Percentiles rank a stretch among this genome's conserved stretches.
phyloP scores from a whole-genome alignment of 1,284 basidiomycete species.

The Pascua guehoae region DNA sequence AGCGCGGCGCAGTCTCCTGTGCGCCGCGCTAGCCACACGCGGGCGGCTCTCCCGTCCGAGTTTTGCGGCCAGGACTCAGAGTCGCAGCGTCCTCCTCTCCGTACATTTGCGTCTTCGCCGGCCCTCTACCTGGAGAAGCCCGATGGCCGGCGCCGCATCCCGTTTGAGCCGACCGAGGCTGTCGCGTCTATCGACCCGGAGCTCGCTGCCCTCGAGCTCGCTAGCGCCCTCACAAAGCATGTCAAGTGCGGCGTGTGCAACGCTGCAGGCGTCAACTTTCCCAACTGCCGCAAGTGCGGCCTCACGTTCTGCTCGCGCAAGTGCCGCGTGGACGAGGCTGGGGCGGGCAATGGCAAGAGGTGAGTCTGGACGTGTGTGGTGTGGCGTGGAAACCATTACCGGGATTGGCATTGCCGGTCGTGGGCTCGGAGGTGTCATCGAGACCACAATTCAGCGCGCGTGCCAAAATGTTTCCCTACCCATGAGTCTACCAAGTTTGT shows the following conservation, averaged over 20 bases:
- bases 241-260: slow-evolving; percentile 38
- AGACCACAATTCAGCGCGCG: too few relatives aligned
- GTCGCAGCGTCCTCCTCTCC: slow-evolving; percentile 7
- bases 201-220: slow-evolving; percentile 37
- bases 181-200: slow-evolving; percentile 37
- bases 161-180: slow-evolving; percentile 26
- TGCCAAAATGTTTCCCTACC: too few relatives aligned
- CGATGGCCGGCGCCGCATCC: slow-evolving; percentile 12
- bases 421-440: too few relatives aligned
- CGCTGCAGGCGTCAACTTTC: slow-evolving; percentile 41
- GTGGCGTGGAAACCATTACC: too few relatives aligned
- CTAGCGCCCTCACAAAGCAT: slow-evolving; percentile 39
- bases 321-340: slow-evolving; percentile 35
- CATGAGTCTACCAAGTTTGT: not conserved
- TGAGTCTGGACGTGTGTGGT: slow-evolving; percentile 12
- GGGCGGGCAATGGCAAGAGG: slow-evolving; percentile 41
- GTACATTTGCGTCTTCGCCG: slow-evolving; percentile 32
- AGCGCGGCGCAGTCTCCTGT: too few relatives aligned
- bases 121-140: not conserved
- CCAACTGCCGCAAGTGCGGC: slow-evolving; percentile 44
- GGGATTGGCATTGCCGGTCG: too few relatives aligned
- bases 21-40: too few relatives aligned
- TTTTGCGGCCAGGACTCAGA: too few relatives aligned
- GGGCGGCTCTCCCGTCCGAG: too few relatives aligned
- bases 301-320: slow-evolving; percentile 40